These are phyloP conservation scores for Agrocybe chaxingu DNA, from an alignment of 768 basidiomycete genomes.

Conservation along the genomic window DNA sequence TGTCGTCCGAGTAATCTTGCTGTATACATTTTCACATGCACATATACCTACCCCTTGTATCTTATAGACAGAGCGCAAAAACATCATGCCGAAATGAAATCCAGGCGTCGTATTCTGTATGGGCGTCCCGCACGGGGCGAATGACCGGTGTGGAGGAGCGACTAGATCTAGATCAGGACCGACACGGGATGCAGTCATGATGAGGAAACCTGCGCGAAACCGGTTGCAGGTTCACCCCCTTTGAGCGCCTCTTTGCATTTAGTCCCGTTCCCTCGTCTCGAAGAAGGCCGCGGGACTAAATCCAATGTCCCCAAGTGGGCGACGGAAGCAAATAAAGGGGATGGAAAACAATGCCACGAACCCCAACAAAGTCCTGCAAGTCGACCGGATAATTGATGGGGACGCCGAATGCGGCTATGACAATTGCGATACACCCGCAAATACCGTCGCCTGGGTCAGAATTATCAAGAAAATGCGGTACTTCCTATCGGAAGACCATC, in stretches of 20 bases:
- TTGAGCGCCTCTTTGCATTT: too few relatives aligned
- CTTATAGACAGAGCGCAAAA: not conserved
- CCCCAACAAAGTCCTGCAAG: constrained; percentile 1
- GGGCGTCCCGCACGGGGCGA: too few relatives aligned
- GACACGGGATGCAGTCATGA: too few relatives aligned
- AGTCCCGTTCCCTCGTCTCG: not conserved
- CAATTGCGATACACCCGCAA: constrained; percentile 1
- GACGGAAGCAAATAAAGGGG: constrained; percentile 32
- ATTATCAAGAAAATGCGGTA: not conserved
- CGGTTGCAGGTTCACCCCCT: too few relatives aligned
- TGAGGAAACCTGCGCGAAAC: too few relatives aligned
- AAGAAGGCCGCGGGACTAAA: constrained; percentile 28
- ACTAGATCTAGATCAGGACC: too few relatives aligned
- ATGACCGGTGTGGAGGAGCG: too few relatives aligned
- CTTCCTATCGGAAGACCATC: too few relatives aligned
- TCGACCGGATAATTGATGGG: not conserved
- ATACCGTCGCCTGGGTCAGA: not conserved
- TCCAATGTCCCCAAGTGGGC: constrained; percentile 26
- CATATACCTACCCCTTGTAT: not conserved
- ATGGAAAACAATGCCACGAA: constrained; percentile 19
- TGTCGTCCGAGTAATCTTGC: too few relatives aligned
- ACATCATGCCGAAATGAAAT: too few relatives aligned
- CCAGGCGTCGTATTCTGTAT: too few relatives aligned
- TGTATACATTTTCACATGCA: too few relatives aligned
- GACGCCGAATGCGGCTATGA: not conserved